Evolutionary conservation across 148 eudicot genomes (phyloP).

Genomic region (Limonium bicolor): DNA sequence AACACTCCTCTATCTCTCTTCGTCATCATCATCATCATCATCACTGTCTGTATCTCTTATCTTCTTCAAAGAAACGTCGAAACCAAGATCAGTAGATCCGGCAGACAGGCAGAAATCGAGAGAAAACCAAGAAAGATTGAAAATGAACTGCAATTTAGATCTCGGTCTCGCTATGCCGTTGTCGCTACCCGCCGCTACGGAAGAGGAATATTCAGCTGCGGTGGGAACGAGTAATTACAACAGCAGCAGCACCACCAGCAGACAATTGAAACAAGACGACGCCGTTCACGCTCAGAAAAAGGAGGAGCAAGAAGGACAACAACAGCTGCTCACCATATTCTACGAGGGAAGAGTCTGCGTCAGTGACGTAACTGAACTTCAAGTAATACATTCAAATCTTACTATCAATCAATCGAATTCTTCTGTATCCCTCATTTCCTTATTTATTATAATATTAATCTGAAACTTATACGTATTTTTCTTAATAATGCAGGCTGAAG

Average conservation of each 20-base stretch:
- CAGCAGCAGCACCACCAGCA: no score
- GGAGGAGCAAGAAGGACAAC: no score
- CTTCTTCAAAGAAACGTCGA: not conserved
- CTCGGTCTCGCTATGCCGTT: constrained; percentile 3
- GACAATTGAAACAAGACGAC: no score
- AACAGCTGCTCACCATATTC: constrained; percentile 27
- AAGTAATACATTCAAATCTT: no score
- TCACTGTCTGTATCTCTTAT: not conserved
- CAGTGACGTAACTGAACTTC: constrained; percentile 33
- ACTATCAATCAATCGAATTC: no score
- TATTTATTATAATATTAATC: not conserved
- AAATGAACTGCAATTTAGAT: constrained; percentile 2
- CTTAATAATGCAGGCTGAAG: constrained; percentile 26
- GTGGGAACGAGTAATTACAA: no score
- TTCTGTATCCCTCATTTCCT: not conserved
- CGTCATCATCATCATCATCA: not conserved
- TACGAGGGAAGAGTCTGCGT: constrained; percentile 25
- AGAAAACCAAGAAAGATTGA: no score
- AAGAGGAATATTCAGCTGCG: not conserved
- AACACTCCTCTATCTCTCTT: not conserved
- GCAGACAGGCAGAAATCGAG: not conserved
- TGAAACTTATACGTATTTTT: not conserved
- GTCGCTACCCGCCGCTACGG: not conserved
- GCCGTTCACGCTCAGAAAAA: no score
- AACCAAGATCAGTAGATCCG: not conserved